Base-by-base conservation (phyloP, 306 rosid genomes). In the Albizia julibrissin region DNA sequence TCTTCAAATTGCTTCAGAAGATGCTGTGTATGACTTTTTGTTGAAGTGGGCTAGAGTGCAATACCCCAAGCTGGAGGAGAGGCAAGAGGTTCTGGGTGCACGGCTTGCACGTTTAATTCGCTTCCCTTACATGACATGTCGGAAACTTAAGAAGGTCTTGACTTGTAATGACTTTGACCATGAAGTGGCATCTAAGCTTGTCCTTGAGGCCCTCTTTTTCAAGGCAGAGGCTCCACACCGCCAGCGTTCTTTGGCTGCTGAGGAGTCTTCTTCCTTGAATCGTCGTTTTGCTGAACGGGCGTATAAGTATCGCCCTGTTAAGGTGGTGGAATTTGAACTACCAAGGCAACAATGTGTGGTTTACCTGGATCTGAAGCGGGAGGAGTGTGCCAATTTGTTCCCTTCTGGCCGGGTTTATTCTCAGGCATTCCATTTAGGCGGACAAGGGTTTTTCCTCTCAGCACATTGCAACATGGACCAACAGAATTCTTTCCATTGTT, bases 381-480 rank as follows among this genome's bases (percentile, higher is more conserved):
- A 93, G 77, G 99, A 96, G 84, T 96, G 98, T 58, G 66, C 80
- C 34, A 91, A 81, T 83, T 65, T 96, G 81, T 89, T 79, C 72
- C 98, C 99, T n/a, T 93, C 98, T 0, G 97, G 99, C 47, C 90
- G 99, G 68, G 94, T 96, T 29, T 96, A 96, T 89, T 96, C 99
- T 33, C 99, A 96, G 86, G 99, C 99, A 56, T 96, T 96, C 84
- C 97, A 96, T 85, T 85, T 96, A 89, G 99, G 99, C 2, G 99
- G 98, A 13, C 98, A 96, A 81, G 99, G 99, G 34, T 96, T 96
- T 85, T 96, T 96, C 79, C 92, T 96, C 2, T 96, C 99, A 19
- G 98, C 99, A 1, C 99, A 96, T 83, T 96, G 99, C 88, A 93
- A 96, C 90, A 93, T 96, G 99, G 98, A 96, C 86, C 99, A 96